A percentile compares a stretch with the other conserved stretches of the same genome.
Evolutionary conservation across 176 grass and related monocot genomes (phyloP).

Genomic region (Tillandsia leiboldiana): DNA sequence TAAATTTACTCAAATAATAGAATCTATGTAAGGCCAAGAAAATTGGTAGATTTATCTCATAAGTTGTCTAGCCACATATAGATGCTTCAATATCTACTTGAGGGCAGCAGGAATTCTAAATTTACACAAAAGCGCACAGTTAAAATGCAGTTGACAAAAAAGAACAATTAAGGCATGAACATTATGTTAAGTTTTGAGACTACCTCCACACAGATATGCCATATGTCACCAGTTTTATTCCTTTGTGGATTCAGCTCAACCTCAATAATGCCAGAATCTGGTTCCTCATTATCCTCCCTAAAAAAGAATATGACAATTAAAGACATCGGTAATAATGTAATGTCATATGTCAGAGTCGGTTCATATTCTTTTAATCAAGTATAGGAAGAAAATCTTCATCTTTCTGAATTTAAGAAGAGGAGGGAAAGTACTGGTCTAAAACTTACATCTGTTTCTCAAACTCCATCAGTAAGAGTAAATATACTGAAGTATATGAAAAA

Average conservation of each 20-base stretch:
- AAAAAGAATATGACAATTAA: conserved; percentile 7
- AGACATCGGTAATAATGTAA: conserved; percentile 10
- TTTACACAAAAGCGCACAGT: not conserved
- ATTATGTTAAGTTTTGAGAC: not conserved
- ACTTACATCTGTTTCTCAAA: too few relatives aligned
- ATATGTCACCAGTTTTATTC: conserved; percentile 90
- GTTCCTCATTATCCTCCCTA: conserved; percentile 33
- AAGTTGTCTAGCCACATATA: too few relatives aligned
- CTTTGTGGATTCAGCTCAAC: conserved; percentile 44
- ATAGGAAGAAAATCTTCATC: not conserved
- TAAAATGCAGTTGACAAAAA: not conserved
- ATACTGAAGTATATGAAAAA: too few relatives aligned
- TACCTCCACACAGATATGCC: conserved; percentile 86
- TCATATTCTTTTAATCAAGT: not conserved
- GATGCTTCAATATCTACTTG: too few relatives aligned
- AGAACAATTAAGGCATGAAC: not conserved
- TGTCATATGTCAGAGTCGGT: not conserved
- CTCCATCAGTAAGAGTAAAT: too few relatives aligned
- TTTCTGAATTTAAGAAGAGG: not conserved
- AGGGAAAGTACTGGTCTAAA: not conserved
- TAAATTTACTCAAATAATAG: too few relatives aligned
- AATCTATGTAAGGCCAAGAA: too few relatives aligned
- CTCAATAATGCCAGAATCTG: conserved; percentile 33
- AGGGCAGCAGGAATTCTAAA: too few relatives aligned
- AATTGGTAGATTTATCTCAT: too few relatives aligned